Evolutionary conservation across 2,329 filamentous ascomycete genomes (phyloP).

Genomic region (Parasarocladium wereldwijsianum): DNA sequence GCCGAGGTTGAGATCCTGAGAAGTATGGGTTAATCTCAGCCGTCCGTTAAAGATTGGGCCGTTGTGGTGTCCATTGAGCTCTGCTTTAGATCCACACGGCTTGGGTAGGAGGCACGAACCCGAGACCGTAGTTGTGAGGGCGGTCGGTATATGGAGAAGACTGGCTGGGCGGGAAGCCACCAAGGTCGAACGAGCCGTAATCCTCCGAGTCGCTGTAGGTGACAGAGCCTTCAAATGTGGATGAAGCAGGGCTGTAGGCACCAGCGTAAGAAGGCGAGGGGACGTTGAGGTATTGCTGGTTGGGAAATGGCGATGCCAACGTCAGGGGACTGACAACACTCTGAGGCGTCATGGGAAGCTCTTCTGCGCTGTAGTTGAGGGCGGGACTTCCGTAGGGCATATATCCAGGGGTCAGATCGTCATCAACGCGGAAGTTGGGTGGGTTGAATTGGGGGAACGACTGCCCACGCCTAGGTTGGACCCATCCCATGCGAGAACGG

Average conservation of each 20-base stretch:
- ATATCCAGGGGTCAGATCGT: constrained; percentile 28
- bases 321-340: constrained; percentile 39
- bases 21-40: constrained; percentile 39
- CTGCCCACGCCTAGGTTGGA: constrained; percentile 40
- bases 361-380: constrained; percentile 51
- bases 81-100: constrained; percentile 44
- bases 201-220: constrained; percentile 50
- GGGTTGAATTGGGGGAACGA: constrained; percentile 47
- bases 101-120: constrained; percentile 51
- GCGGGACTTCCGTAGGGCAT: constrained; percentile 39
- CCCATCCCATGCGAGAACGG: constrained; percentile 54
- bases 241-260: constrained; percentile 47
- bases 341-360: constrained; percentile 37
- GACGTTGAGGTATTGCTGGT: constrained; percentile 45
- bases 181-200: constrained; percentile 32
- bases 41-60: constrained; percentile 22
- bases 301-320: constrained; percentile 38
- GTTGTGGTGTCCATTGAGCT: constrained; percentile 22
- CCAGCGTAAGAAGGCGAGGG: constrained; percentile 45
- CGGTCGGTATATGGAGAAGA: constrained; percentile 30
- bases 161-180: constrained; percentile 26
- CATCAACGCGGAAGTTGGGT: constrained; percentile 36
- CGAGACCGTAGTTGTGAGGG: constrained; percentile 27
- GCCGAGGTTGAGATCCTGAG: constrained; percentile 33
- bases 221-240: constrained; percentile 46